Conservation (phyloP, 306 rosid species). For the Cicer bijugum region DNA sequence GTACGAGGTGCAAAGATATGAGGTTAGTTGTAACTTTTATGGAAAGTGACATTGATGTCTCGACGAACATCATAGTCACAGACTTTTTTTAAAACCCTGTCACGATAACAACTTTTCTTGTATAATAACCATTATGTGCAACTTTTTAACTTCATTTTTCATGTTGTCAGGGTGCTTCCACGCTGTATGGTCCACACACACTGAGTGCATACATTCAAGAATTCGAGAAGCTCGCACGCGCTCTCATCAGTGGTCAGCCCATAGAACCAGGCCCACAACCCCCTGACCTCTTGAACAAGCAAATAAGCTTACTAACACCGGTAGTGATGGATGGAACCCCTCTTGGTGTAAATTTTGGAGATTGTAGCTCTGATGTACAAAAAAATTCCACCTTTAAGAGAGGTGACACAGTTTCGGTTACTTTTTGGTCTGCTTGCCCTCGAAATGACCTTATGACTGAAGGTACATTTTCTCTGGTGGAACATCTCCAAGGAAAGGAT, state of each 20-base stretch:
- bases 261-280: slow-evolving; percentile 84
- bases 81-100: background rate
- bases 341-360: slow-evolving; percentile 67
- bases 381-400: slow-evolving; percentile 68
- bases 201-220: slow-evolving; percentile 88
- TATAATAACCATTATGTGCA: background rate
- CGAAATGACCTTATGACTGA: slow-evolving; percentile 94
- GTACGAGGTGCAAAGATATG: slow-evolving; percentile 87
- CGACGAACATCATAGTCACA: background rate
- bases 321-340: slow-evolving; percentile 77
- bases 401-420: slow-evolving; percentile 66
- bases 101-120: slow-evolving; percentile 10
- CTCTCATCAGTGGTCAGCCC: slow-evolving; percentile 54
- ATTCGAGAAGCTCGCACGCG: slow-evolving; percentile 79
- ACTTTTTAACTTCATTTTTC: slow-evolving; percentile 29
- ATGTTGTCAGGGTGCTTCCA: slow-evolving; percentile 80
- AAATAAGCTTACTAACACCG: slow-evolving; percentile 82
- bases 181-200: slow-evolving; percentile 94
- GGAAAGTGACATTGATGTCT: slow-evolving; percentile 22
- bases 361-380: slow-evolving; percentile 68
- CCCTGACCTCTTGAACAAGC: slow-evolving; percentile 77
- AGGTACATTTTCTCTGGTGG: slow-evolving; percentile 90
- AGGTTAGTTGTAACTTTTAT: slow-evolving; percentile 62
- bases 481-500: slow-evolving; percentile 62
- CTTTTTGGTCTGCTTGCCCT: slow-evolving; percentile 93